Base-by-base conservation (phyloP, 1,284 basidiomycete species). In the Amylostereum areolatum region DNA sequence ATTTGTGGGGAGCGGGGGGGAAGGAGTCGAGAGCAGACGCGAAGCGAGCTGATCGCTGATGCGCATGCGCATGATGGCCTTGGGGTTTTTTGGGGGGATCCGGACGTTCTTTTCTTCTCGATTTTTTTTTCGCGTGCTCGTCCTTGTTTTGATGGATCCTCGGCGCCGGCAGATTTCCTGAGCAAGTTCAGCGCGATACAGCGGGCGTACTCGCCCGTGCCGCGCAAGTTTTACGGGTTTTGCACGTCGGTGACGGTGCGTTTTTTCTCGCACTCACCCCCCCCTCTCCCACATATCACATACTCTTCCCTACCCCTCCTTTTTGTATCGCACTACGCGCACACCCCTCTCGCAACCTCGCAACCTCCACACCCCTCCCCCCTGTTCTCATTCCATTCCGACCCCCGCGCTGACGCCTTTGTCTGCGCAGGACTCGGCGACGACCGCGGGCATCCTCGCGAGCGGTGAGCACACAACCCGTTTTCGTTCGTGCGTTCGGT, bases 161-260 rank as follows among this genome's bases (percentile, higher is more conserved):
- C 39, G 11, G 35, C 11, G 25, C 31, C 12, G 29, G 28, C 56
- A 89, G 87, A 88, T 64, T 80, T 89, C 55, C 72, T 77, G 47
- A 75, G 81, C 57, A 89, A 89, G 61, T 89, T 89, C 57, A 81
- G 75, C 53, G 85, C 84, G 9, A 89, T 89, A 42, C 85, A 87
- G 57, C 70, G 85, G 53, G 83, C 89, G 62, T 83, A 85, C 60
- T 89, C 85, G 7, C 85, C 83, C 1, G 73, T 73, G 35, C 83
- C 85, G 42, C 72, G 87, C 47, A 87, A 86, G 59, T 89, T 89
- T 57, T 89, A 89, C 59, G 82, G 82, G 3, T 89, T 87, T 60
- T 83, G 80, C 56, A 89, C 87, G 12, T 85, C 83, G 18, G 85
- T 89, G 33, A 89, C 85, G 47, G 82, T 84, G 55, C 45, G 76